phyloP scores from a whole-genome alignment of 306 rosid genomes.

The Erythrophleum fordii region DNA sequence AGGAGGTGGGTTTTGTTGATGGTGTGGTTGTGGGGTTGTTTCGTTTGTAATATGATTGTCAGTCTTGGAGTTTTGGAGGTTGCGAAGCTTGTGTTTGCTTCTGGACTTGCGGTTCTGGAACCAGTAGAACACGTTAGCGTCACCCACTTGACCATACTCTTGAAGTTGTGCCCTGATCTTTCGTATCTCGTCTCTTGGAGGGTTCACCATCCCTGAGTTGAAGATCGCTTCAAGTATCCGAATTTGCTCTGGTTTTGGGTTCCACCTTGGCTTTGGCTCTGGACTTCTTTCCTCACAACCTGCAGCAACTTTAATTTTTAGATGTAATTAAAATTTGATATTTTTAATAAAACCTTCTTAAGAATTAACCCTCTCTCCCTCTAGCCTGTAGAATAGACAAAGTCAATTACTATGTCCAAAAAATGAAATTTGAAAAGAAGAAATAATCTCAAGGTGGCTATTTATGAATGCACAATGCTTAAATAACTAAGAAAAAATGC shows the following conservation, averaged over 20 bases:
- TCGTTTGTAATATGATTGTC: neutral
- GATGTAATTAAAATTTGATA: too few species aligned
- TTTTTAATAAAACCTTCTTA: too few species aligned
- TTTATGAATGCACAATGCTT: neutral
- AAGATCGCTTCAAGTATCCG: slow-evolving; percentile 72
- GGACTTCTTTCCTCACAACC: slow-evolving; percentile 92
- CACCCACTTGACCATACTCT: slow-evolving; percentile 85
- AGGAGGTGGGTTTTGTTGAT: slow-evolving; percentile 43
- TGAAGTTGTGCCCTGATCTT: slow-evolving; percentile 68
- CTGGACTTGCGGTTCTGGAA: slow-evolving; percentile 96
- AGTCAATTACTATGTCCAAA: neutral
- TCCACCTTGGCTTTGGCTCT: slow-evolving; percentile 98
- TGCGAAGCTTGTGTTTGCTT: slow-evolving; percentile 95
- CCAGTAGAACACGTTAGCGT: slow-evolving; percentile 99
- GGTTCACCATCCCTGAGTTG: slow-evolving; percentile 81
- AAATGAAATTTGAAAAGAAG: neutral
- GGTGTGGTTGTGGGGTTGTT: slow-evolving; percentile 20
- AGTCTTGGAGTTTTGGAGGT: slow-evolving; percentile 69
- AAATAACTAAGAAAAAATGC: too few species aligned
- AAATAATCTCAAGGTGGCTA: neutral
- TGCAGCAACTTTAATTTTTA: too few species aligned
- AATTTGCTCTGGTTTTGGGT: slow-evolving; percentile 95
- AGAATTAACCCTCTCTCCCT: too few species aligned
- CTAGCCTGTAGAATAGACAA: too few species aligned
- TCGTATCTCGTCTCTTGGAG: slow-evolving; percentile 74